Conservation (phyloP, 108 stramenopile genomes). For the Cylindrotheca closterium region DNA sequence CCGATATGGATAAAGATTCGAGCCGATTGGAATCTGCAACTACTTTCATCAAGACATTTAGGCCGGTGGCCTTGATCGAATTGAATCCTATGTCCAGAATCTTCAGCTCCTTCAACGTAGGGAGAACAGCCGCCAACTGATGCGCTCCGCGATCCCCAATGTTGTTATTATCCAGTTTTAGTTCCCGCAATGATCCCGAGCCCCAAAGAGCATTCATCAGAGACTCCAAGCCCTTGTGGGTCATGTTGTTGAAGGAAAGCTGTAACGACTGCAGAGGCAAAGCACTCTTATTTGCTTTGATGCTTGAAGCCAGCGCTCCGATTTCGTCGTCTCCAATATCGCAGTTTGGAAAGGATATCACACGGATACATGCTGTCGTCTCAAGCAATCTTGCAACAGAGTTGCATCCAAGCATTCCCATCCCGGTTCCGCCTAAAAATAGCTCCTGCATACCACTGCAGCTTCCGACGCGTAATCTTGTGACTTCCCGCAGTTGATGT, state of each 20-base stretch:
- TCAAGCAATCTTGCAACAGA: conserved; percentile 68
- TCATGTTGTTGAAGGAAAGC: conserved; percentile 76
- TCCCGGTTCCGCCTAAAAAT: conserved; percentile 73
- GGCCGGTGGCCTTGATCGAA: conserved; percentile 59
- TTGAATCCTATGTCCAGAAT: conserved; percentile 83
- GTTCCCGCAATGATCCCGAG: conserved; percentile 66
- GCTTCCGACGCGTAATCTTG: neutral
- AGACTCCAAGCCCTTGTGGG: conserved; percentile 73
- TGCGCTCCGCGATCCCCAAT: conserved; percentile 81
- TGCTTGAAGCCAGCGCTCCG: conserved; percentile 53
- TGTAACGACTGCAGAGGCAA: conserved; percentile 73
- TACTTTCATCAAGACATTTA: conserved; percentile 76
- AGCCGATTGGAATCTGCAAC: conserved; percentile 65
- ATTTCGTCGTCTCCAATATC: conserved; percentile 68
- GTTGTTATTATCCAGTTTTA: conserved; percentile 82
- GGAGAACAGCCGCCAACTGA: conserved; percentile 67
- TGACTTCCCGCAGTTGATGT: neutral
- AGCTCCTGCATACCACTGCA: conserved; percentile 66
- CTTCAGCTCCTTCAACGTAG: conserved; percentile 54
- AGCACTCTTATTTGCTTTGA: conserved; percentile 56
- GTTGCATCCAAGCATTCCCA: conserved; percentile 63
- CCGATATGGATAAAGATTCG: conserved; percentile 65
- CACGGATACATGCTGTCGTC: conserved; percentile 37
- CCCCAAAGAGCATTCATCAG: conserved; percentile 84
- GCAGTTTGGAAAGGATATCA: conserved; percentile 74